phyloP scores from a whole-genome alignment of 331 rosid species.

The Phaseolus coccineus region DNA sequence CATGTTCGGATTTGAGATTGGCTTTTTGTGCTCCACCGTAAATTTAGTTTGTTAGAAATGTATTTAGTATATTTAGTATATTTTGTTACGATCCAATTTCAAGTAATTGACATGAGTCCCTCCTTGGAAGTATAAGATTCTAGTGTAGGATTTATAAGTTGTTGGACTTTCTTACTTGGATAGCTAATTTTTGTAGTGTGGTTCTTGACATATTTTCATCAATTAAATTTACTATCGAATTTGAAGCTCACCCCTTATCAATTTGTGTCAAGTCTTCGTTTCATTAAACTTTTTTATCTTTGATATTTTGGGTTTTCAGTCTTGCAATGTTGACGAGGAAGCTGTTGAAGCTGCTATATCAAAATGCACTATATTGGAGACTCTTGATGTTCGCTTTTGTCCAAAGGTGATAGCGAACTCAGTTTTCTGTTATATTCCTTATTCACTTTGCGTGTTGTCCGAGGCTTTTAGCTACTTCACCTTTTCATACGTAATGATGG shows the following conservation, averaged over 20 bases:
- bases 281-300: constrained; percentile 15
- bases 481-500: constrained; percentile 13
- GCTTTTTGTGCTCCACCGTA: not conserved
- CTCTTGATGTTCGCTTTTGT: constrained; percentile 89
- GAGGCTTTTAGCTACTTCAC: not conserved
- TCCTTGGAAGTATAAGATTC: not conserved
- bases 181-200: not conserved
- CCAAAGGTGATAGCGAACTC: constrained; percentile 61
- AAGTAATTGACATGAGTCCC: not conserved
- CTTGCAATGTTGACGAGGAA: constrained; percentile 79
- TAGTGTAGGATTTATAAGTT: not conserved
- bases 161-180: not conserved
- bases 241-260: not conserved
- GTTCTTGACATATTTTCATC: not conserved
- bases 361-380: constrained; percentile 78
- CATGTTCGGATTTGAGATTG: not conserved
- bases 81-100: not conserved
- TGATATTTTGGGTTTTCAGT: constrained; percentile 52
- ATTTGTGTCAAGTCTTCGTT: not conserved
- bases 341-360: constrained; percentile 83
- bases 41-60: constrained; percentile 12
- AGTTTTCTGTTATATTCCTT: not conserved
- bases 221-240: not conserved
- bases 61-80: constrained; percentile 29
- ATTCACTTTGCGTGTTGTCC: not conserved